Conservation (phyloP, 306 rosid genomes). For the Trifolium dubium region DNA sequence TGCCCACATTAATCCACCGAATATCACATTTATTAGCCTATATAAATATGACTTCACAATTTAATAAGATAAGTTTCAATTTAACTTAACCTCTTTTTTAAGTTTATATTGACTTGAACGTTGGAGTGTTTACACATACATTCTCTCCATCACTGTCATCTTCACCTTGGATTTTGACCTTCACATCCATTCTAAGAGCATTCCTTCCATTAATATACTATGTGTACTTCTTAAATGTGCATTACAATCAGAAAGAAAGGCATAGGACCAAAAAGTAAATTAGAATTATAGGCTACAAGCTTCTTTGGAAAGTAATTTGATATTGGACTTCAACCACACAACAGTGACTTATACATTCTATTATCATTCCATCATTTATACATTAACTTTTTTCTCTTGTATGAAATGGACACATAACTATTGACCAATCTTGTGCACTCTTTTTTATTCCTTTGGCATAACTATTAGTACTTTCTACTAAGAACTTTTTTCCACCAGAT, state of each 20-base stretch:
- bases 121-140: too few relatives aligned
- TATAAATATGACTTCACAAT: too few relatives aligned
- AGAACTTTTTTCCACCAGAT: neutral
- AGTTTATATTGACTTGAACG: too few relatives aligned
- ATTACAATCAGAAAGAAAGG: neutral
- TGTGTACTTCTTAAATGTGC: too few relatives aligned
- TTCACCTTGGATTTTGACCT: too few relatives aligned
- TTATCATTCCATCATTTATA: neutral
- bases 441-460: neutral
- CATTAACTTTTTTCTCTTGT: neutral
- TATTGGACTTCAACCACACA: neutral
- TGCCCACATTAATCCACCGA: too few relatives aligned
- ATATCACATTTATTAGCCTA: too few relatives aligned
- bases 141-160: too few relatives aligned
- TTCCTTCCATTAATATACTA: too few relatives aligned
- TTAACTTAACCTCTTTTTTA: too few relatives aligned
- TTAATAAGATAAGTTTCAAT: too few relatives aligned
- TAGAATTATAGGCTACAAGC: neutral
- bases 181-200: too few relatives aligned
- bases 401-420: neutral
- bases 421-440: neutral
- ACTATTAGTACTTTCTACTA: neutral
- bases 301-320: neutral
- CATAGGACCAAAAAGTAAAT: neutral
- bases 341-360: neutral